phyloP scores from a whole-genome alignment of 2,329 filamentous ascomycete species.

The Escovopsis sp. region DNA sequence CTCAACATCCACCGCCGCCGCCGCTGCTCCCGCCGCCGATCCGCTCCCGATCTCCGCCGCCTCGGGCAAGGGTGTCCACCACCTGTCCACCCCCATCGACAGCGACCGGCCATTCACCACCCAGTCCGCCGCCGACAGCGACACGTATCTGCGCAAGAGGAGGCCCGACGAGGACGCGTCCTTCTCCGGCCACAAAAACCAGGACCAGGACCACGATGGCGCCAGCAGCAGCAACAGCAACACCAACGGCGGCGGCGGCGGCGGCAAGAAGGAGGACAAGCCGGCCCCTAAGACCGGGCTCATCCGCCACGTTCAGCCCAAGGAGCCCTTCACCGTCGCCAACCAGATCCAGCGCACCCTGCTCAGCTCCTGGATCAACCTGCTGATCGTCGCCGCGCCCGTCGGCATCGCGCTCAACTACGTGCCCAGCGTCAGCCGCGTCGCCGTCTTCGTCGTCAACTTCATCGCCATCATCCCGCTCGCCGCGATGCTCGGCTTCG shows the following conservation, averaged over 20 bases:
- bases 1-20: background rate
- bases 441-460: conserved; percentile 72
- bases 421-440: conserved; percentile 34
- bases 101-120: conserved; percentile 10
- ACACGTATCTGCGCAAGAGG: conserved; percentile 17
- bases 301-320: conserved; percentile 33
- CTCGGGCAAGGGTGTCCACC: conserved; percentile 9
- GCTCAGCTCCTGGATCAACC: conserved; percentile 75
- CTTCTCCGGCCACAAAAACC: conserved; percentile 11
- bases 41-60: conserved; percentile 10
- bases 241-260: background rate
- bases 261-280: conserved; percentile 12
- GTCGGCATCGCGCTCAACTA: conserved; percentile 66
- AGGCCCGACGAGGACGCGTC: conserved; percentile 13
- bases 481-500: conserved; percentile 72
- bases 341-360: conserved; percentile 62
- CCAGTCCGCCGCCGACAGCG: conserved; percentile 10
- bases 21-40: background rate
- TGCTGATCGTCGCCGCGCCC: conserved; percentile 65
- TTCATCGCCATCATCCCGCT: conserved; percentile 88
- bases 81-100: conserved; percentile 8
- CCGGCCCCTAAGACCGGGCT: conserved; percentile 25
- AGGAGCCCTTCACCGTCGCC: conserved; percentile 40
- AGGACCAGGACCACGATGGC: conserved; percentile 1
- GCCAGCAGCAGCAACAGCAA: background rate